Evolutionary conservation across 2,329 filamentous ascomycete genomes (phyloP).

Genomic region (Rhynchosporium secalis): DNA sequence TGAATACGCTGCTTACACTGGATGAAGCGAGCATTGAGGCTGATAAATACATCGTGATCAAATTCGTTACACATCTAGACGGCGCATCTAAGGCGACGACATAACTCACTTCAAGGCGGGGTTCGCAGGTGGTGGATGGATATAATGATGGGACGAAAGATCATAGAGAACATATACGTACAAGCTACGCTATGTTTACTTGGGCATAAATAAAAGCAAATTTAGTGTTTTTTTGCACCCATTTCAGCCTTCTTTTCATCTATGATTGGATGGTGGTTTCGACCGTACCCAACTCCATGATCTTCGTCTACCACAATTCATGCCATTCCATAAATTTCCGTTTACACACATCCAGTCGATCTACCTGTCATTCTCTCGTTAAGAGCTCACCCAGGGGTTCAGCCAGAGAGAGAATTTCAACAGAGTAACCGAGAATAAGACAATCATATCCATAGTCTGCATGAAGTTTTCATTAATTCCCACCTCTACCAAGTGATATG

Average conservation of each 20-base stretch:
- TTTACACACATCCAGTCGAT: neutral
- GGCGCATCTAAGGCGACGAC: neutral
- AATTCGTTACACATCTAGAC: neutral
- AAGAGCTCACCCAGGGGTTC: too few relatives aligned
- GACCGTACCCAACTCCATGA: neutral
- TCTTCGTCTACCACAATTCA: neutral
- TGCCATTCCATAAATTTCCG: neutral
- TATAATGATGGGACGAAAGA: neutral
- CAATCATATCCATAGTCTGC: neutral
- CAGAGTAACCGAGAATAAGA: neutral
- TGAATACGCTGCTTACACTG: conserved; percentile 22
- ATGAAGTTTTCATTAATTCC: neutral
- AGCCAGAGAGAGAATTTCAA: neutral
- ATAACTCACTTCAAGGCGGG: neutral
- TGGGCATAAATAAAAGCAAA: neutral
- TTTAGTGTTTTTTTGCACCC: neutral
- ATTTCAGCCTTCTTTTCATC: neutral
- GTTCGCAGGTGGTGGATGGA: neutral
- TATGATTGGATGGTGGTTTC: neutral
- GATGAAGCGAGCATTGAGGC: neutral
- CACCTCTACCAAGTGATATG: neutral
- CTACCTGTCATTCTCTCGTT: too few relatives aligned
- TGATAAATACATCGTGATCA: neutral
- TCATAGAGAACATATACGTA: neutral
- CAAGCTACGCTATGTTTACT: neutral